Conservation (phyloP, 1,284 basidiomycete species). For the Pseudozyma sp. region DNA sequence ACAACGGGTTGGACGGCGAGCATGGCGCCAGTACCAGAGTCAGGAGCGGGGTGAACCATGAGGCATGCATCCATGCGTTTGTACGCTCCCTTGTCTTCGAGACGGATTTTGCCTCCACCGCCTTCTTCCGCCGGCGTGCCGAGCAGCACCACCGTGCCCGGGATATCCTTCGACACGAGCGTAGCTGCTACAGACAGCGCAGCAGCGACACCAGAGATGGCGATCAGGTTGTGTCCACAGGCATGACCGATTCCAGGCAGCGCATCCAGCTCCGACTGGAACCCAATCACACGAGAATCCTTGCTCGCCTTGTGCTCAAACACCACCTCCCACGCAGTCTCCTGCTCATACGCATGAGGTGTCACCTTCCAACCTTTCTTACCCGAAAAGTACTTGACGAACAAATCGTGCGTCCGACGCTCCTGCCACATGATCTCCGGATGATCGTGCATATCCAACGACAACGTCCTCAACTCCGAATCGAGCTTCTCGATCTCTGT, state of each 20-base stretch:
- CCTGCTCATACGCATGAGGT: conserved; percentile 59
- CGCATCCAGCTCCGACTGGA: conserved; percentile 78
- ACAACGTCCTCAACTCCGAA: conserved; percentile 64
- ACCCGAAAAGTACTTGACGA: conserved; percentile 47
- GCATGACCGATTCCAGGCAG: conserved; percentile 72
- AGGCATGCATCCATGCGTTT: conserved; percentile 80
- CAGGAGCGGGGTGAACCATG: conserved; percentile 74
- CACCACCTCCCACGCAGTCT: conserved; percentile 81
- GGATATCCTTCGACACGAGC: conserved; percentile 74
- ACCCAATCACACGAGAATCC: conserved; percentile 58
- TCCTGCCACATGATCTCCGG: conserved; percentile 67
- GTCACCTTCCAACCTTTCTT: conserved; percentile 63
- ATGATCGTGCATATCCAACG: conserved; percentile 66
- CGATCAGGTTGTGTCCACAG: conserved; percentile 86
- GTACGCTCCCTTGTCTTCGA: conserved; percentile 80
- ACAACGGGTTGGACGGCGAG: conserved; percentile 71
- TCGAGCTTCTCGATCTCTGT: conserved; percentile 50
- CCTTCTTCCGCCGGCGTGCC: conserved; percentile 89
- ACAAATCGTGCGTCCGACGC: conserved; percentile 59
- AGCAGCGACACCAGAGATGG: conserved; percentile 81
- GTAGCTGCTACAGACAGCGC: conserved; percentile 79
- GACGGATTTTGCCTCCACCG: conserved; percentile 80
- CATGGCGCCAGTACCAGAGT: conserved; percentile 71
- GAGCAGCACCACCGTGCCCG: conserved; percentile 80
- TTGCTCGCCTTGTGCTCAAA: conserved; percentile 70